These are phyloP conservation scores for Asterionellopsis glacialis DNA, from an alignment of 108 stramenopile genomes.

Conservation along the genomic window DNA sequence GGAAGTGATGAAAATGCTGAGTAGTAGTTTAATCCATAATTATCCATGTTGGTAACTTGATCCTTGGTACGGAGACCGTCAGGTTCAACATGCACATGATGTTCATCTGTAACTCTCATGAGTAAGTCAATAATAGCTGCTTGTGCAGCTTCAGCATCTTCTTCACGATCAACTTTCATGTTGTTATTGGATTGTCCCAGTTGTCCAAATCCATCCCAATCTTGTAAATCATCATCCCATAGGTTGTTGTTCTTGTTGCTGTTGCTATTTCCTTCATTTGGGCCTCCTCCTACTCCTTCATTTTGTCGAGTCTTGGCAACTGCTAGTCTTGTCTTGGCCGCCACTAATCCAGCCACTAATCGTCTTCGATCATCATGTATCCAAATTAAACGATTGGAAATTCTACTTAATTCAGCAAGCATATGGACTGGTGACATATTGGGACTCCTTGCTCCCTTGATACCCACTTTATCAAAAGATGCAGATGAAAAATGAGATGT, in stretches of 20 bases:
- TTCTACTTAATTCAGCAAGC: constrained; percentile 33
- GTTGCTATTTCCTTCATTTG: not conserved
- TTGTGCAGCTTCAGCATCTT: not conserved
- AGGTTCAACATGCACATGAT: no score
- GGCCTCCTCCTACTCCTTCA: not conserved
- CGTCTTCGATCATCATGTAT: constrained; percentile 55
- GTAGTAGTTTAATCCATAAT: constrained; percentile 53
- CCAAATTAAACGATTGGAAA: constrained; percentile 37
- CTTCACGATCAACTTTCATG: not conserved
- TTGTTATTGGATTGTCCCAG: constrained; percentile 5
- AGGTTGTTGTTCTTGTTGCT: no score
- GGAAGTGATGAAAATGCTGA: constrained; percentile 37
- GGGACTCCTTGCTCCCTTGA: constrained; percentile 4
- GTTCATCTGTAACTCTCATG: not conserved
- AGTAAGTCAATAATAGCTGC: not conserved
- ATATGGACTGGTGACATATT: constrained; percentile 42
- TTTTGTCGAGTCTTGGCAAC: constrained; percentile 7
- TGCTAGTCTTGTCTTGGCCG: constrained; percentile 37
- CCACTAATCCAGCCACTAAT: constrained; percentile 33
- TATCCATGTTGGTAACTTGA: constrained; percentile 17
- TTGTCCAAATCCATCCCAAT: constrained; percentile 51
- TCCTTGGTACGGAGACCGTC: not conserved
- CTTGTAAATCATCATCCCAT: constrained; percentile 27
- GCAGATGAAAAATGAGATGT: constrained; percentile 5
- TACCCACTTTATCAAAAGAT: constrained; percentile 2